Base-by-base conservation (phyloP, 78 protist genomes). In the Monosiga brevicollis region DNA sequence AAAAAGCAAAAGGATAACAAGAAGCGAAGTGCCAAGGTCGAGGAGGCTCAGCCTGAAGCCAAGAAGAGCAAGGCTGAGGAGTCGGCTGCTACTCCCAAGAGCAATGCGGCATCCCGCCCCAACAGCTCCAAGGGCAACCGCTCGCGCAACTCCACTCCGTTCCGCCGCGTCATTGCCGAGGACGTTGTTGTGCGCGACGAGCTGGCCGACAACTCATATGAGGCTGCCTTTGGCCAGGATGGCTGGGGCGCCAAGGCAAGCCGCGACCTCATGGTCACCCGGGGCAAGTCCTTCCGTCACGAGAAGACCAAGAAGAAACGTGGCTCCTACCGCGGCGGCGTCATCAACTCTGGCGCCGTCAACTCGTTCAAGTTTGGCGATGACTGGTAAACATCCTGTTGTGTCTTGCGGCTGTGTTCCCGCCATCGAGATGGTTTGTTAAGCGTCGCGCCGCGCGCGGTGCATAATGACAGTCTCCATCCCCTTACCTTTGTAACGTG, bases 281-380 rank as follows among this genome's bases (percentile, higher is more conserved):
- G 87, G 23, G 93, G 93, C 40, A 90, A 87, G 82, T 36, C 79
- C 42, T 90, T 90, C 87, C 83, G 89, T 1, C 86, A 85, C 54
- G 93, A 86, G 80, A 90, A 90, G 83, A 84, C 87, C 75, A 90
- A 90, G 87, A 84, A 85, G 87, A 90, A 87, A 86, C 54, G 89
- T 38, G 93, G 93, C 22, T 41, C 90, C 35, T 90, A 90, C 93
- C 11, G 85, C 29, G 93, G 93, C 32, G 93, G 93, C 36, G 2
- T 0, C 25, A 84, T 90, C 49, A 87, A 81, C 42, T 79, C 38
- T 71, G 1, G 42, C 35, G 40, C 25, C 32, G 82, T 78, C 26
- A 35, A 87, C 83, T 85, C 89, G 34, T 24, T 90, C 86, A 82
- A 73, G 84, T 87, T 84, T 54, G 84, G 75, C 23, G 25, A 81